Base-by-base conservation (phyloP, 2,329 filamentous ascomycete species). In the Beauveria rudraprayagi region DNA sequence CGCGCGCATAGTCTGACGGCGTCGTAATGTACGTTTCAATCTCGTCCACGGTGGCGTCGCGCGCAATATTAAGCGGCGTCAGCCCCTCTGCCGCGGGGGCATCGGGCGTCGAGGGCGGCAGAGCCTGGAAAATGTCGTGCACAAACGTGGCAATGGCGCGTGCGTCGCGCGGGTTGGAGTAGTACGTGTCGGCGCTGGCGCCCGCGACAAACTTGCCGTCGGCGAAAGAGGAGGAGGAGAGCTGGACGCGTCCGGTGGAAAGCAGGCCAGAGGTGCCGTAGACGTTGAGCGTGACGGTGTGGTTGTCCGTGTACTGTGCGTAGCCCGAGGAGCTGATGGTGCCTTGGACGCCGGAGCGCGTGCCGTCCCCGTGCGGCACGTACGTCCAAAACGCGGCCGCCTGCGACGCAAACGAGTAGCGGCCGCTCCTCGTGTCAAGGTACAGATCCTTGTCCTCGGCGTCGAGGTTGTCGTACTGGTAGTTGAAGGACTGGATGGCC, bases 211-310 rank as follows among this genome's bases (percentile, higher is more conserved):
- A 78, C 1, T 75, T 75, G 1, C 70, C 68, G 53, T 80, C 77
- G 28, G 26, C 1, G 26, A 3, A 26, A 3, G 24, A 26, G 24
- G 26, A 28, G 30, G 10, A 11, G 3, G 70, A 67, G 0, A 82
- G 73, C 7, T 73, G 66, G 3, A 82, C 79, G 5, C 73, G 71
- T 1, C 80, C 80, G 1, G 73, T 68, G 2, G 81, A 83, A 6
- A 75, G 73, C 24, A 83, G 72, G 1, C 81, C 81, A 0, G 80
- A 83, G 0, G 81, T 84, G 9, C 81, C 81, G 70, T 84, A 84
- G 5, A 84, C 69, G 67, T 84, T 84, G 22, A 84, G 72, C 0
- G 80, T 83, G 56, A 84, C 79, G 62, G 79, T 81, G 62, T 78
- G 73, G 56, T 73, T 73, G 40, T 67, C 66, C 1, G 62, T 75